phyloP scores from a whole-genome alignment of 2,329 filamentous ascomycete genomes.

The Exophiala bonariae region DNA sequence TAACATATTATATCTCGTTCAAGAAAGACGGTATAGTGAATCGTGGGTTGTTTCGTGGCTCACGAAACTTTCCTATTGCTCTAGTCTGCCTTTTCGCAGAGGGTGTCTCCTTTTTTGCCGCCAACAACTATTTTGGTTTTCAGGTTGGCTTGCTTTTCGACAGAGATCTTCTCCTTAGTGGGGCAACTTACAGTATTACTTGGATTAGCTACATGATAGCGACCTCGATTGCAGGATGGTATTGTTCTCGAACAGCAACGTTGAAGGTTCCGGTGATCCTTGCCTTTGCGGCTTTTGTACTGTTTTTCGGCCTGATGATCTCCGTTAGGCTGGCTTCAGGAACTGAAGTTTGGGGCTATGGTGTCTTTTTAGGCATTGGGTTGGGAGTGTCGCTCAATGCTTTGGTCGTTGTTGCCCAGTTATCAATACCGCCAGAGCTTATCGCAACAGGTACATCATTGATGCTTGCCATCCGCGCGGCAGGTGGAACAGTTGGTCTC shows the following conservation, averaged over 20 bases:
- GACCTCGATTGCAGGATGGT: neutral
- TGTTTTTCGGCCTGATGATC: conserved; percentile 7
- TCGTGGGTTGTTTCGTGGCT: neutral
- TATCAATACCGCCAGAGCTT: conserved; percentile 12
- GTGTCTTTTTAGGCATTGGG: conserved; percentile 11
- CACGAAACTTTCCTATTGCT: neutral
- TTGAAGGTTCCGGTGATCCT: conserved; percentile 11
- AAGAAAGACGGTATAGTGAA: conserved; percentile 12
- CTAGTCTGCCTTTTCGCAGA: conserved; percentile 35
- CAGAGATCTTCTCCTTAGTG: conserved; percentile 1
- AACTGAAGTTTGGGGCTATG: conserved; percentile 4
- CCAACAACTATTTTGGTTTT: conserved; percentile 32
- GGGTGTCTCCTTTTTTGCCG: conserved; percentile 64
- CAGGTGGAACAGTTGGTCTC: conserved; percentile 14
- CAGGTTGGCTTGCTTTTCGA: conserved; percentile 15
- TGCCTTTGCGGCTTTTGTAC: conserved; percentile 9
- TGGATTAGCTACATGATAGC: conserved; percentile 6
- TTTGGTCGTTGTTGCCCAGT: conserved; percentile 11
- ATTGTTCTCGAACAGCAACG: conserved; percentile 4
- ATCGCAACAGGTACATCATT: conserved; percentile 14
- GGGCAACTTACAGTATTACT: conserved; percentile 7
- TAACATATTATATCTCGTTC: neutral
- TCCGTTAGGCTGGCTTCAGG: neutral
- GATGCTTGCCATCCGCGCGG: conserved; percentile 6
- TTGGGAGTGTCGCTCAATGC: conserved; percentile 13